Evolutionary conservation across 768 basidiomycete species (phyloP), one percentile per base, ranked within the genome.

Genomic region (Strobilomyces confusus): DNA sequence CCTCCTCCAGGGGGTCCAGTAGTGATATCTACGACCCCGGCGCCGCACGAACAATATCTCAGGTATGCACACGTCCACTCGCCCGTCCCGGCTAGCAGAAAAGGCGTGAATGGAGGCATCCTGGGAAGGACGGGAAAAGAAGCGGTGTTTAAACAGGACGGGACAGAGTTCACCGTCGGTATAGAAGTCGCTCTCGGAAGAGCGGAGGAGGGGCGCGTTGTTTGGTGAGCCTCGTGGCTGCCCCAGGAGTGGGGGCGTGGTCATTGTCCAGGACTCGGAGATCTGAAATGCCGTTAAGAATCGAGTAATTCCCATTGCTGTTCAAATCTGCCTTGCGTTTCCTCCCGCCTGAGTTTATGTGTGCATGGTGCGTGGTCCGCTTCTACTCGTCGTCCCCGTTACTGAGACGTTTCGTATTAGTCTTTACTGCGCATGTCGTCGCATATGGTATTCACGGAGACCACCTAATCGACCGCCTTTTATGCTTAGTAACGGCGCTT

Each of bases 121-220:
- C 38, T 60, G 33, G 55, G 53, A 29, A 55, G 50, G 44, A 44
- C 54, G 9, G 44, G 58, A 13, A 64, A 58, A 33, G 68, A 61
- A 36, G 50, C 63, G 34, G 50, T 64, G 12, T 69, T 69, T 44
- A 58, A 69, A 48, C 66, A 61, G 36, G 59, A 33, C 4, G 68
- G 64, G 8, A 60, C 63, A 29, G 66, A 63, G 43, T 70, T 59
- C 25, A 60, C 60, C 1, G 57, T 66, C 26, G 70, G 68, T 15
- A 52, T 71, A 26, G 69, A 69, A 40, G 64, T 69, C 12, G 63
- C 68, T 22, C 56, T 69, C 19, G 67, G 68, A 53, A 59, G 66
- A 44, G 70, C 68, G 23, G 68, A 69, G 34, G 69, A 71, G 41
- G 68, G 70, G 6, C 58, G 66, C 2, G 60, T 67, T 1, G 54